Conservation (phyloP, 1,284 basidiomycete species). For the Marasmius oreades region DNA sequence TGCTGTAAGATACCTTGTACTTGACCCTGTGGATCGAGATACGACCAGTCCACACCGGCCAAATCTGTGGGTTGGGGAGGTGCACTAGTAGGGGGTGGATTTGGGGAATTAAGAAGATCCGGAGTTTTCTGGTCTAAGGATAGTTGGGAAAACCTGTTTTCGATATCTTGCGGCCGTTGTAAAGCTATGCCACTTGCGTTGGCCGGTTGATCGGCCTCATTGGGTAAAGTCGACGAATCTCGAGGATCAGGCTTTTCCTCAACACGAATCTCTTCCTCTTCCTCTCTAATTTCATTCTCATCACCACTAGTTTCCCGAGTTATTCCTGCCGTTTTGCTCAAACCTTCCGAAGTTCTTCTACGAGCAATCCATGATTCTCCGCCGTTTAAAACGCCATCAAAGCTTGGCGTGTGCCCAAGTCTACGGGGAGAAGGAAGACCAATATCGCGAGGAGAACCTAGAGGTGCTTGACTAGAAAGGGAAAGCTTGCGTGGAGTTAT, state of each 20-base stretch:
- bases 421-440: slow-evolving; percentile 66
- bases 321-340: slow-evolving; percentile 38
- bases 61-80: slow-evolving; percentile 54
- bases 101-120: slow-evolving; percentile 14
- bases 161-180: slow-evolving; percentile 11
- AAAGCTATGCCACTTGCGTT: slow-evolving; percentile 10
- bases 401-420: slow-evolving; percentile 51
- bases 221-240: slow-evolving; percentile 12
- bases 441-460: slow-evolving; percentile 54
- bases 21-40: slow-evolving; percentile 86
- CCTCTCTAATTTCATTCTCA: slow-evolving; percentile 52
- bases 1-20: slow-evolving; percentile 66
- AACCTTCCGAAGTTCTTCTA: slow-evolving; percentile 53
- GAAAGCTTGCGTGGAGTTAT: slow-evolving; percentile 63
- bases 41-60: slow-evolving; percentile 83
- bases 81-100: slow-evolving; percentile 26
- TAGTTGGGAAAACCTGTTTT: slow-evolving; percentile 16
- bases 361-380: slow-evolving; percentile 66
- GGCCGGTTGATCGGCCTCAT: slow-evolving; percentile 9
- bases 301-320: slow-evolving; percentile 37
- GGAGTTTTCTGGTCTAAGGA: slow-evolving; percentile 16
- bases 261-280: slow-evolving; percentile 41
- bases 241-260: slow-evolving; percentile 7
- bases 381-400: slow-evolving; percentile 67
- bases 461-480: slow-evolving; percentile 54